phyloP scores from a whole-genome alignment of 768 basidiomycete species.

The Tulasnella sp. region DNA sequence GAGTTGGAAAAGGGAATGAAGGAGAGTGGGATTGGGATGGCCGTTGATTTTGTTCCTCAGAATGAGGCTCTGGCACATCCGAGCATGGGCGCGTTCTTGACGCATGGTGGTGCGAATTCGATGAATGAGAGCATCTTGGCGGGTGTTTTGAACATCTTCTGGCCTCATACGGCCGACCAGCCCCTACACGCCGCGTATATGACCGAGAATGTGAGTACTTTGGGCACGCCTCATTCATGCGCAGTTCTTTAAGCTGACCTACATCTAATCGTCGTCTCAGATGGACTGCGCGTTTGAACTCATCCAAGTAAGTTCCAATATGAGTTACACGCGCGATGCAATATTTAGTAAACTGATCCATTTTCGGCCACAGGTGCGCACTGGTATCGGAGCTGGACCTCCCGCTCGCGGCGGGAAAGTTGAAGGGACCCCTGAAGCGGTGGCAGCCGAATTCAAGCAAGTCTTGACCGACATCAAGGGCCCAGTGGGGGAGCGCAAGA shows the following conservation, averaged over 20 bases:
- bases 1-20: background rate
- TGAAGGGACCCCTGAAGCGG: background rate
- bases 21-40: background rate
- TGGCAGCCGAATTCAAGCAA: background rate
- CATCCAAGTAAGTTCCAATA: background rate
- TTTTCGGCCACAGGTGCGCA: background rate
- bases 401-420: background rate
- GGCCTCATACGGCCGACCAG: constrained; percentile 5
- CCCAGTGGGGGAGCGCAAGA: background rate
- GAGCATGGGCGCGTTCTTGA: background rate
- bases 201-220: background rate
- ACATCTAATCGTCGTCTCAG: background rate
- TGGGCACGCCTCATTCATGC: too few relatives aligned
- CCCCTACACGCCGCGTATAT: constrained; percentile 2
- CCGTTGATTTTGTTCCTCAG: background rate
- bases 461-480: background rate
- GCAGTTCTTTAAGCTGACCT: too few relatives aligned
- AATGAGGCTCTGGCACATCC: constrained; percentile 1
- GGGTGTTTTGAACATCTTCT: constrained; percentile 2
- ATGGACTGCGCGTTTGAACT: background rate
- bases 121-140: constrained; percentile 6
- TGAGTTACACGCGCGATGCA: background rate
- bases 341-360: background rate
- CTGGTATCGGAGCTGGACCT: background rate
- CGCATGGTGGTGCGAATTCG: constrained; percentile 7